phyloP scores from a whole-genome alignment of 1,139 yeast genomes.

The Suhomyces panamericanus region DNA sequence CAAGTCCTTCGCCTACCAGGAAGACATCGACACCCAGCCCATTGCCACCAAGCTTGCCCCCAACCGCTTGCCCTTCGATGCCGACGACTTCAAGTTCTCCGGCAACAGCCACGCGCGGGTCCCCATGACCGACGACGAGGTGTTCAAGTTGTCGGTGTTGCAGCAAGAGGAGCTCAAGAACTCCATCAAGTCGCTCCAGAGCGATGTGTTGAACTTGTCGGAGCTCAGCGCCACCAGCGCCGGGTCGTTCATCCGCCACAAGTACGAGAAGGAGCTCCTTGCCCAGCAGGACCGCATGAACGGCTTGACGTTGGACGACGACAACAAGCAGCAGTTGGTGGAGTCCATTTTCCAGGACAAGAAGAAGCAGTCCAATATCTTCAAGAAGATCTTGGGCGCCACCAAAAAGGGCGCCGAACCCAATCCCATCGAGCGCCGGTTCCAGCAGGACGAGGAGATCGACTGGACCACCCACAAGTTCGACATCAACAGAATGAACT shows the following conservation, averaged over 20 bases:
- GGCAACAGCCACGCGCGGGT: conserved; percentile 22
- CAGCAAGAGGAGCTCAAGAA: conserved; percentile 44
- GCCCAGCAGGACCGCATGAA: conserved; percentile 8
- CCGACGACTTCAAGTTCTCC: conserved; percentile 40
- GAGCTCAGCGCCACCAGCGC: conserved; percentile 90
- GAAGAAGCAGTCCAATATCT: conserved; percentile 51
- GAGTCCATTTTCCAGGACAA: conserved; percentile 48
- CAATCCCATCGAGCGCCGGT: conserved; percentile 38
- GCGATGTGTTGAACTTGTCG: conserved; percentile 51
- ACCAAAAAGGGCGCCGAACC: conserved; percentile 26
- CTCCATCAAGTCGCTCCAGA: conserved; percentile 46
- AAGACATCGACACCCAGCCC: conserved; percentile 9
- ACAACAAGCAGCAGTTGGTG: conserved; percentile 33
- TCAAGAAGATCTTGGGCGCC: conserved; percentile 49
- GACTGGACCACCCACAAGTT: conserved; percentile 45
- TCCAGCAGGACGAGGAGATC: conserved; percentile 34
- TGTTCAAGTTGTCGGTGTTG: conserved; percentile 30
- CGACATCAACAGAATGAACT: conserved; percentile 74
- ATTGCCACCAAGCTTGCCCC: conserved; percentile 6
- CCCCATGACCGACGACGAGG: conserved; percentile 32
- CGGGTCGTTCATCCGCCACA: conserved; percentile 78
- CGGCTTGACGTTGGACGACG: conserved; percentile 17
- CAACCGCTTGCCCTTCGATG: conserved; percentile 36
- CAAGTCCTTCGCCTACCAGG: conserved; percentile 15
- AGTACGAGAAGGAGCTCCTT: conserved; percentile 44